Evolutionary conservation across 768 basidiomycete genomes (phyloP), one percentile per base, ranked within the genome.

Genomic region (Mycena rebaudengoi): DNA sequence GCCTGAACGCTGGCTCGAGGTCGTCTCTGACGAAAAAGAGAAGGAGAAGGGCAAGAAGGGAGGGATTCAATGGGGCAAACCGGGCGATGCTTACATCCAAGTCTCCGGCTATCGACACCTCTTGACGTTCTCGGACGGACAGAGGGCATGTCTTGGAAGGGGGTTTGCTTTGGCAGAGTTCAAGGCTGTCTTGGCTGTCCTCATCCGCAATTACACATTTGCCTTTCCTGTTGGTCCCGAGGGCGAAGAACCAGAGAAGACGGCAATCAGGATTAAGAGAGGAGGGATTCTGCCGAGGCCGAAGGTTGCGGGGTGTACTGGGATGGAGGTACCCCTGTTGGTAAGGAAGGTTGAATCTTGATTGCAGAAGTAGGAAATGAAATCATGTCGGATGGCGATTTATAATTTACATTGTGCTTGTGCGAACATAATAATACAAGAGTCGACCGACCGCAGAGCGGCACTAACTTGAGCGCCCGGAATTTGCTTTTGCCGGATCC

Each of bases 81-180:
- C 35, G 35, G 35, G 35, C 35, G 35, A 37, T 37, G 35, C 35
- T 37, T 37, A 37, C 35, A 37, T 18, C 10, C 35, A 37, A 73
- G 73, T 33, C 64, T 79, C 39, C 75, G 76, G 78, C 4, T 72
- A 77, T 32, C 67, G 73, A 23, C 81, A 83, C 37, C 52, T 83
- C 11, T 72, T 80, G 62, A 78, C 78, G 7, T 85, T 83, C 64
- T 68, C 76, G 0, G 83, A 84, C 39, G 84, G 83, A 3, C 75
- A 75, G 3, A 71, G 81, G 44, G 75, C 71, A 23, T 84, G 83
- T 64, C 71, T 82, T n/a, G 83, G 83, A 21, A 77, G 74, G 35
- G 72, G 69, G 18, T 83, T 83, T 58, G 80, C 81, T 3, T 57
- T 81, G n/a, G 72, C 76, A 0, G 76, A 83, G 76, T 21, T 16